A percentile compares a stretch with the other conserved stretches of the same genome.
Evolutionary conservation across 768 basidiomycete genomes (phyloP).

Genomic region (Phylloporus sp.): DNA sequence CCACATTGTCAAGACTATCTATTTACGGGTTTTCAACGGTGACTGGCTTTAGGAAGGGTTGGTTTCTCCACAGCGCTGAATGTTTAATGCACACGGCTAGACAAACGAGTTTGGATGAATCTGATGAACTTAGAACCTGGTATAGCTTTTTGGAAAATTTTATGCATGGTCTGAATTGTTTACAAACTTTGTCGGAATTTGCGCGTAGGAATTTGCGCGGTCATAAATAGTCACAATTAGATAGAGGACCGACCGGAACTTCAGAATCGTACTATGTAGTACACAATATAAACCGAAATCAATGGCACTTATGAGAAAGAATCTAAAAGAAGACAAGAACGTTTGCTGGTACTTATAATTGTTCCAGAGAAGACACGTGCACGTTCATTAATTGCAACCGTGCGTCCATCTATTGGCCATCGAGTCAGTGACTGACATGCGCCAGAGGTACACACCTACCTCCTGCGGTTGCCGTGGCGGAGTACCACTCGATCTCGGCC

Average conservation of each 20-base stretch:
- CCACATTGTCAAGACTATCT: slow-evolving; percentile 27
- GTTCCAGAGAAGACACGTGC: too few relatives aligned
- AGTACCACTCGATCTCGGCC: neutral
- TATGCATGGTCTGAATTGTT: neutral
- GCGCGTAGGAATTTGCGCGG: neutral
- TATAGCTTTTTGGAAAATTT: neutral
- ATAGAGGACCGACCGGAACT: too few relatives aligned
- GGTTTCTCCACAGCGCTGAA: neutral
- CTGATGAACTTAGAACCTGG: neutral
- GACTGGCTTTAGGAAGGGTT: slow-evolving; percentile 25
- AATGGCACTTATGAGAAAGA: too few relatives aligned
- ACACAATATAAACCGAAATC: too few relatives aligned
- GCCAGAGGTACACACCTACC: too few relatives aligned
- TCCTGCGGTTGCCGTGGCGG: too few relatives aligned
- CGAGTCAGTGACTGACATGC: too few relatives aligned
- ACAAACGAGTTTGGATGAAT: neutral
- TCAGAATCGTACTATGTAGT: too few relatives aligned
- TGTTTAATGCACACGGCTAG: neutral
- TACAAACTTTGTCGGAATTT: neutral
- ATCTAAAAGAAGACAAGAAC: neutral
- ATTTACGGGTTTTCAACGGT: slow-evolving; percentile 26
- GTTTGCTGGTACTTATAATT: neutral
- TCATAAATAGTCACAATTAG: too few relatives aligned
- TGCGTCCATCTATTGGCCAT: too few relatives aligned
- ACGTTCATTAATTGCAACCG: too few relatives aligned